A percentile compares a stretch with the other conserved stretches of the same genome.
Evolutionary conservation across 345 rosid genomes (phyloP).

Genomic region (Lagerstroemia speciosa): DNA sequence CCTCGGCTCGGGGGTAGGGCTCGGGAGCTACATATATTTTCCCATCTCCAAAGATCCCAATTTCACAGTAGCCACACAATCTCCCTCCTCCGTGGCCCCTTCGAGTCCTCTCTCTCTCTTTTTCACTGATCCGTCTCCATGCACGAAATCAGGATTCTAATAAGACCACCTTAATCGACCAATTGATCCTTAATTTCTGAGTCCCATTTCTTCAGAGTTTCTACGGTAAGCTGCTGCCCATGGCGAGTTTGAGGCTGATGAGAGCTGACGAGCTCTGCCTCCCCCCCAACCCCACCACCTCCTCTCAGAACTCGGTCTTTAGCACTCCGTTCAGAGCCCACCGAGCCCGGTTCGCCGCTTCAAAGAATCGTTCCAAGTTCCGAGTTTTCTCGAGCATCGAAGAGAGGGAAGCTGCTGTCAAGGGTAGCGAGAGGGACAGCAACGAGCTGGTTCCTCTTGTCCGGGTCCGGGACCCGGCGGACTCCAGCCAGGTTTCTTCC

Average conservation of each 20-base stretch:
- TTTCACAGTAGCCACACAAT: constrained; percentile 41
- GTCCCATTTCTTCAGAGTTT: background rate
- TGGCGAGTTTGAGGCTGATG: constrained; percentile 41
- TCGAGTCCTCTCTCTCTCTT: constrained; percentile 20
- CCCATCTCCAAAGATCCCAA: background rate
- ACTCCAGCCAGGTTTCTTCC: constrained; percentile 9
- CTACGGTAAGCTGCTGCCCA: constrained; percentile 8
- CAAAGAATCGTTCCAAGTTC: constrained; percentile 19
- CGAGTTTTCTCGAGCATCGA: constrained; percentile 46
- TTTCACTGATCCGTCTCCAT: background rate
- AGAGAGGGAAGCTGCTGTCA: constrained; percentile 46
- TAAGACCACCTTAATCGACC: background rate
- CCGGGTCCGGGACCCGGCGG: constrained; percentile 27
- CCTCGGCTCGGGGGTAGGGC: no score
- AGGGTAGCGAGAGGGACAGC: constrained; percentile 25
- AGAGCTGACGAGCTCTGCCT: constrained; percentile 30
- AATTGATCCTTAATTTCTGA: background rate
- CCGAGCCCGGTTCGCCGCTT: constrained; percentile 8
- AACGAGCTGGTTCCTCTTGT: constrained; percentile 24
- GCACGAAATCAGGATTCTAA: background rate
- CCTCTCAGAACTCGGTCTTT: constrained; percentile 27
- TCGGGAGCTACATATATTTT: no score
- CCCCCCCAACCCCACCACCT: constrained; percentile 20
- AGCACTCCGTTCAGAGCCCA: constrained; percentile 13
- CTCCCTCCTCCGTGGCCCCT: constrained; percentile 44